Base-by-base conservation (phyloP, 805 yeast genomes). In the Ogataea sp. region DNA sequence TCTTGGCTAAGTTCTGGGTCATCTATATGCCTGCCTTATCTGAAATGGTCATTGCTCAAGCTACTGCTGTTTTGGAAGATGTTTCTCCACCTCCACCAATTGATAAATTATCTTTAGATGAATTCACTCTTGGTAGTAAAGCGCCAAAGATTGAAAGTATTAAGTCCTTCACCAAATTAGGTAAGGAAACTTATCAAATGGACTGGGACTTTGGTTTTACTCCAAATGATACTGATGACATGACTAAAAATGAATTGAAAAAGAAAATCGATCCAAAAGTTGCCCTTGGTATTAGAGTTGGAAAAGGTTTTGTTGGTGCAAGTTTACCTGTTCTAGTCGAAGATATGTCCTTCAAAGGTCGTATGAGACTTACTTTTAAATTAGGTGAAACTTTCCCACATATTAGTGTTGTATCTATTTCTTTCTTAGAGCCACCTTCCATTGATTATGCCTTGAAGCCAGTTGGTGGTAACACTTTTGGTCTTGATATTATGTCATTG, bases 391-490 rank as follows among this genome's bases (percentile, higher is more conserved):
- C 71, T 50, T 83, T 84, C 58, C 95, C 95, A n/a, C 88, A 83
- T 51, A 81, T 84, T 43, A 78, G 78, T 44, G 59, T 75, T 49
- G 85, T 84, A 8, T 77, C 86, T 16, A 65, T 83, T 40, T 82
- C 79, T 45, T 75, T 84, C 51, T 64, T 84, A 52, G 90, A 83
- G 56, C 82, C 90, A 16, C 93, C 93, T 29, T 68, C 71, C 24
- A 81, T 84, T 53, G 89, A 81, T 54, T 84, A 83, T 56, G 81
- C 78, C 17, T 72, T 84, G 66, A 84, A 84, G 56, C 95, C 95
- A 9, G 82, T 84, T 39, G 93, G 93, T 57, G 93, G 94, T 63
- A 90, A 84, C 56, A 80, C 89, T n/a, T 70, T 84, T 43, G 95
- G 95, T 44, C 54, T 84, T 33, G 95, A 84, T 62, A 74, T 84